A percentile compares a stretch with the other conserved stretches of the same genome.
These are phyloP conservation scores for Tarenaya hassleriana DNA, from an alignment of 345 rosid species.

Conservation along the genomic window DNA sequence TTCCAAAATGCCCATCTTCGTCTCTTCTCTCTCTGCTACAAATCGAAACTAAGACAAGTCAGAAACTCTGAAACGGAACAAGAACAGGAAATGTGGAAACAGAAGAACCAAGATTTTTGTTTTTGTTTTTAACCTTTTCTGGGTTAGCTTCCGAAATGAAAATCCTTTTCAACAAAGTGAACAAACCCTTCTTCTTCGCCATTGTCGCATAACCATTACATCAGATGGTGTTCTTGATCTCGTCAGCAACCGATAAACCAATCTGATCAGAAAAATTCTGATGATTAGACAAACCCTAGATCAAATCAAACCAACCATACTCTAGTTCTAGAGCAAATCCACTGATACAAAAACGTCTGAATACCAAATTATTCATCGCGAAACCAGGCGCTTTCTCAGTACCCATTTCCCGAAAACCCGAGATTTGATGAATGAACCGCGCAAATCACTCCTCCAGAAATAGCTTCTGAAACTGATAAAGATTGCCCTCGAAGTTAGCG, in stretches of 20 bases:
- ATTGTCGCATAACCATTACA: conserved; percentile 38
- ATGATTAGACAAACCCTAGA: conserved; percentile 8
- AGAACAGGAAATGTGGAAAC: neutral
- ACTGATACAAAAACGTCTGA: neutral
- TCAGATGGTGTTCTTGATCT: neutral
- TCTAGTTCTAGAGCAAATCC: neutral
- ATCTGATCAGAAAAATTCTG: conserved; percentile 10
- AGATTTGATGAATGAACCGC: conserved; percentile 5
- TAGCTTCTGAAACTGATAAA: too few species aligned
- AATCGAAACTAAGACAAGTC: neutral
- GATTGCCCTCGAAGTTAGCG: too few species aligned
- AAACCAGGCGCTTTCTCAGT: neutral
- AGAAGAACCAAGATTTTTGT: neutral
- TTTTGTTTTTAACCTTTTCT: conserved; percentile 45
- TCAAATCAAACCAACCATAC: conserved; percentile 5
- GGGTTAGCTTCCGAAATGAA: conserved; percentile 50
- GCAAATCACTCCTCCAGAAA: neutral
- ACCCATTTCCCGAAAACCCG: neutral
- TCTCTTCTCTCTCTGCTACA: conserved; percentile 48
- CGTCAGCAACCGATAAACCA: conserved; percentile 2
- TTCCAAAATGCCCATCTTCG: conserved; percentile 71
- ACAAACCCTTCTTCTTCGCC: conserved; percentile 73
- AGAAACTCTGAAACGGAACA: neutral
- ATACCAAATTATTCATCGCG: too few species aligned
- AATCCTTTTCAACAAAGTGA: conserved; percentile 58